A percentile compares a stretch with the other conserved stretches of the same genome.
phyloP scores from a whole-genome alignment of 768 basidiomycete genomes.

The Roridomyces roridus region DNA sequence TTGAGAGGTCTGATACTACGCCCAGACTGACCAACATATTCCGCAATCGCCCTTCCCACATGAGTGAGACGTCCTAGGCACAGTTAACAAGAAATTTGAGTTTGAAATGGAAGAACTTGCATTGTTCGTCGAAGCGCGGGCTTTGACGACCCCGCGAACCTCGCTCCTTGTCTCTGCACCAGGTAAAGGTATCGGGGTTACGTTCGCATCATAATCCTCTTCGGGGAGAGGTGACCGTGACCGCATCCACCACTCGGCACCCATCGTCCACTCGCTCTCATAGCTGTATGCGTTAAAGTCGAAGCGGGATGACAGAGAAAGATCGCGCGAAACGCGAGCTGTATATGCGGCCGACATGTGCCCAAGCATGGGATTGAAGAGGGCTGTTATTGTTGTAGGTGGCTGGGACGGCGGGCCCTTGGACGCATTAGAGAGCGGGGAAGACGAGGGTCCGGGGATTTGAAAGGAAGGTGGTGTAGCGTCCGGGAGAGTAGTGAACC shows the following conservation, averaged over 20 bases:
- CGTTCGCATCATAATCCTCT: conserved; percentile 30
- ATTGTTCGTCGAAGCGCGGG: conserved; percentile 87
- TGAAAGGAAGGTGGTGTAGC: conserved; percentile 71
- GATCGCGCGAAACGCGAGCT: conserved; percentile 83
- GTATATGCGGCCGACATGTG: conserved; percentile 93
- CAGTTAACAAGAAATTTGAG: conserved; percentile 33
- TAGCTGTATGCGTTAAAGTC: conserved; percentile 98
- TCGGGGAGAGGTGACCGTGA: conserved; percentile 59
- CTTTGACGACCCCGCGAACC: conserved; percentile 86
- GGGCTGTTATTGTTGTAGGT: conserved; percentile 91
- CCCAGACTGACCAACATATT: conserved; percentile 92
- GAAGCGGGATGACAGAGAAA: conserved; percentile 87
- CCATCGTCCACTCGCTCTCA: conserved; percentile 95
- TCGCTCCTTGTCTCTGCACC: conserved; percentile 36
- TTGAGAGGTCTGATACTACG: conserved; percentile 89
- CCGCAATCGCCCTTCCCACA: conserved; percentile 93
- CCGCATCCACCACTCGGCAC: conserved; percentile 95
- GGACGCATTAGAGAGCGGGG: conserved; percentile 39
- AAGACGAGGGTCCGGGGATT: conserved; percentile 43
- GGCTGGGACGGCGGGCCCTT: conserved; percentile 66
- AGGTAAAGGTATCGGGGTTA: conserved; percentile 16
- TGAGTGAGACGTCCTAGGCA: conserved; percentile 75
- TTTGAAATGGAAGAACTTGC: conserved; percentile 49
- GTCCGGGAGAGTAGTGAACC: conserved; percentile 94
- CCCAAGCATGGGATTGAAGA: conserved; percentile 96